Percentiles rank a stretch among this genome's conserved stretches.
Evolutionary conservation across 2,329 filamentous ascomycete genomes (phyloP).

Genomic region (Chaetomiaceae sp.): DNA sequence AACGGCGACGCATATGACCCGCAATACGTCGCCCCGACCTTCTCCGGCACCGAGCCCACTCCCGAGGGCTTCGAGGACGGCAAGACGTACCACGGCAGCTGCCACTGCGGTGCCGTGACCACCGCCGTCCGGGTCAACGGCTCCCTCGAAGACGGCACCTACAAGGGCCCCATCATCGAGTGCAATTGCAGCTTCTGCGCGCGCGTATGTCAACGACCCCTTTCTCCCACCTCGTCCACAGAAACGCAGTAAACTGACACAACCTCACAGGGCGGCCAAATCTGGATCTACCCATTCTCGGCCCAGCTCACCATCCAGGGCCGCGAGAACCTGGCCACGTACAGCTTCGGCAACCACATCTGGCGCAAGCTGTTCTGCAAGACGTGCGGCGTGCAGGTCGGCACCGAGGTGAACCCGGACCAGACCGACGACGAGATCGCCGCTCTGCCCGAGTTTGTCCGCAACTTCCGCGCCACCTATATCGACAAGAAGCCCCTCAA

Average conservation of each 20-base stretch:
- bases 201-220: conserved; percentile 31
- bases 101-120: conserved; percentile 49
- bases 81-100: conserved; percentile 45
- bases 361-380: conserved; percentile 45
- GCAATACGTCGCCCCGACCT: conserved; percentile 34
- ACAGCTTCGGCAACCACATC: conserved; percentile 33
- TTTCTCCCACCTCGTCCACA: background rate
- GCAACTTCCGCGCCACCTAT: conserved; percentile 20
- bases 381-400: conserved; percentile 43
- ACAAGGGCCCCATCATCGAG: conserved; percentile 32
- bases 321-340: conserved; percentile 37
- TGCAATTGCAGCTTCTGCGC: conserved; percentile 51
- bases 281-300: conserved; percentile 42
- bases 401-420: conserved; percentile 28
- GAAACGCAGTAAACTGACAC: background rate
- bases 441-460: conserved; percentile 29
- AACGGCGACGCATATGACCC: conserved; percentile 35
- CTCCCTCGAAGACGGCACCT: conserved; percentile 35
- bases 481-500: conserved; percentile 34
- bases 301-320: conserved; percentile 40
- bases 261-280: conserved; percentile 35
- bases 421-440: conserved; percentile 36
- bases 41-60: conserved; percentile 39
- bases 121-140: conserved; percentile 39
- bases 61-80: conserved; percentile 34